Percentiles rank a stretch among this genome's conserved stretches.
Conservation (phyloP, 768 basidiomycete species). For the Suillus brevipes region DNA sequence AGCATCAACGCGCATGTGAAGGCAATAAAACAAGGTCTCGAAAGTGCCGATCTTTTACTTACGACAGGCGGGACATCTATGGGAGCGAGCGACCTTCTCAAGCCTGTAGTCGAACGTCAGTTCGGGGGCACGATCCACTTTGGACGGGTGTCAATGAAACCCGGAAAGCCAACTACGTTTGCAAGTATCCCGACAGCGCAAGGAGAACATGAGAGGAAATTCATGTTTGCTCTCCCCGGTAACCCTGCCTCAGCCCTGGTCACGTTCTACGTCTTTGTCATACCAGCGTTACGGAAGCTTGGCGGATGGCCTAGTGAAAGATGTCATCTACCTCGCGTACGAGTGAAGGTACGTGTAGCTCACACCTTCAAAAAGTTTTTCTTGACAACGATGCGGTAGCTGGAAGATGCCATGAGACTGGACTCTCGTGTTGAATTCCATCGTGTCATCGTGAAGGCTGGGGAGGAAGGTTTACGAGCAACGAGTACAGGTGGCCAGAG, state of each 20-base stretch:
- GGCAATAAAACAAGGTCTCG: conserved; percentile 57
- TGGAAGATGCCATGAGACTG: conserved; percentile 61
- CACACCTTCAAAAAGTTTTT: not conserved
- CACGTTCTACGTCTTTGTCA: conserved; percentile 80
- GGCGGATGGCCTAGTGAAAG: conserved; percentile 62
- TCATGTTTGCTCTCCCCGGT: conserved; percentile 83
- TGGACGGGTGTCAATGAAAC: conserved; percentile 80
- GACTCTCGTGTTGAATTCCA: conserved; percentile 84
- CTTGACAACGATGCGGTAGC: conserved; percentile 32
- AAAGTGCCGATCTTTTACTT: conserved; percentile 69
- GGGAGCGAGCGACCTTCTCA: conserved; percentile 85
- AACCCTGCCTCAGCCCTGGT: conserved; percentile 89
- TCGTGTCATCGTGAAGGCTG: conserved; percentile 61
- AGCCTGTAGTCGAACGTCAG: conserved; percentile 83
- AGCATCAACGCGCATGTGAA: conserved; percentile 60
- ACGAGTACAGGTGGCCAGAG: conserved; percentile 86
- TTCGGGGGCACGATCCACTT: conserved; percentile 80
- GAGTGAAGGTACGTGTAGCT: conserved; percentile 54
- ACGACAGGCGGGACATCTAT: conserved; percentile 92
- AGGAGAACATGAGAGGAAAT: conserved; percentile 43
- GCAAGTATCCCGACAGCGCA: conserved; percentile 62
- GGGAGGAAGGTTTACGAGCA: conserved; percentile 52
- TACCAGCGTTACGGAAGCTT: conserved; percentile 73
- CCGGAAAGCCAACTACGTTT: conserved; percentile 90
- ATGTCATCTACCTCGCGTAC: conserved; percentile 60